A percentile compares a stretch with the other conserved stretches of the same genome.
phyloP scores from a whole-genome alignment of 192 early-diverging fungal genomes.

The Backusella westeae region DNA sequence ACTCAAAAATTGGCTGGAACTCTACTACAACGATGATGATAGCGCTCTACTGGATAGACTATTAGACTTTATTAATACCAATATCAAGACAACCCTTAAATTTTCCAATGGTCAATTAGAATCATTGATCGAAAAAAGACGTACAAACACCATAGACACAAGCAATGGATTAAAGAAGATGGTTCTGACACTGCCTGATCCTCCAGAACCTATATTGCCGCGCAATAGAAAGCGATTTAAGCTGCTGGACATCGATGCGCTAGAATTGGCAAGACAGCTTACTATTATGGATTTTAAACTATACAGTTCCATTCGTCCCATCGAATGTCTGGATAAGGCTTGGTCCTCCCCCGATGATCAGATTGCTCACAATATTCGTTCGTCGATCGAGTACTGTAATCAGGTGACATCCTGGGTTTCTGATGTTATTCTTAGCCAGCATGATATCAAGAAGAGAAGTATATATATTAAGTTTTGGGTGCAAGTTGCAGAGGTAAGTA shows the following conservation, averaged over 20 bases:
- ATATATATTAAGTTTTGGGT: conserved; percentile 79
- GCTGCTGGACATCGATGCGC: conserved; percentile 83
- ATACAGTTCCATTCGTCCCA: conserved; percentile 78
- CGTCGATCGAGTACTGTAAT: conserved; percentile 81
- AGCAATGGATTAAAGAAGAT: conserved; percentile 56
- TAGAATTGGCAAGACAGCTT: conserved; percentile 91
- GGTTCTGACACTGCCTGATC: conserved; percentile 55
- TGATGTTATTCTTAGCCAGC: conserved; percentile 74
- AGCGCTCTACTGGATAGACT: conserved; percentile 36
- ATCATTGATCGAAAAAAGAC: conserved; percentile 28
- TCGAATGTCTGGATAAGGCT: conserved; percentile 84
- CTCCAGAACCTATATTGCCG: conserved; percentile 78
- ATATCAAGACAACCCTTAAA: conserved; percentile 21
- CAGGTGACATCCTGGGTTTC: conserved; percentile 86
- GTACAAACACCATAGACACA: conserved; percentile 38
- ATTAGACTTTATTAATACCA: conserved; percentile 19
- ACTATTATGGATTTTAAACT: conserved; percentile 82
- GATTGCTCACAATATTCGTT: conserved; percentile 80
- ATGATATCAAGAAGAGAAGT: conserved; percentile 75
- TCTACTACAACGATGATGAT: conserved; percentile 77
- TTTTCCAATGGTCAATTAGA: conserved; percentile 24
- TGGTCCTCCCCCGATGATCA: conserved; percentile 71
- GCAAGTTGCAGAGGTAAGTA: conserved; percentile 62
- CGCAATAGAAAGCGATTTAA: conserved; percentile 69
- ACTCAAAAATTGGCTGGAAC: conserved; percentile 91